Evolutionary conservation across 306 rosid species (phyloP).

Genomic region (Cyamopsis tetragonoloba): DNA sequence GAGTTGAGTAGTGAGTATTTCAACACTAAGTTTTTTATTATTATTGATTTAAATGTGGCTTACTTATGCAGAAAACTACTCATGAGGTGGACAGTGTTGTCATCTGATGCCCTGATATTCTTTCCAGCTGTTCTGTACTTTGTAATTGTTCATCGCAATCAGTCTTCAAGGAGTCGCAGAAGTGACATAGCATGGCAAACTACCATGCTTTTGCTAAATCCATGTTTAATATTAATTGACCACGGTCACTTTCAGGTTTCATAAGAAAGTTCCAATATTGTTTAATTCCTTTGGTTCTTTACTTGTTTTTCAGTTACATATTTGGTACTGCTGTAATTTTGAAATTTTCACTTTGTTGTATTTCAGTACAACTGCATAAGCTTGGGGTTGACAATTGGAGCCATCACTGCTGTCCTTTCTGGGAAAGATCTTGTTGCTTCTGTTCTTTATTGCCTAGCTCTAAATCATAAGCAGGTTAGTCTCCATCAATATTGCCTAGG

Average conservation of each 20-base stretch:
- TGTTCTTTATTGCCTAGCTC: constrained; percentile 65
- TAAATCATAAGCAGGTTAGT: constrained; percentile 81
- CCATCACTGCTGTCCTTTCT: constrained; percentile 66
- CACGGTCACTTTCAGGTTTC: constrained; percentile 92
- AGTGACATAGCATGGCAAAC: constrained; percentile 67
- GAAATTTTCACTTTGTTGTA: constrained; percentile 13
- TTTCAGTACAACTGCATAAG: constrained; percentile 85
- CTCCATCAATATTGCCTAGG: not conserved
- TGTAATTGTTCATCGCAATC: constrained; percentile 41
- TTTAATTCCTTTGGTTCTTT: not conserved
- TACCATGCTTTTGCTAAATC: constrained; percentile 58
- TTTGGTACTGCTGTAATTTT: not conserved
- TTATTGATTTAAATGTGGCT: not conserved
- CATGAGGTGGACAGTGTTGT: constrained; percentile 94
- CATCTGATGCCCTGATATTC: constrained; percentile 79
- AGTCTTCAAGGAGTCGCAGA: constrained; percentile 36
- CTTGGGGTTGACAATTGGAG: constrained; percentile 79
- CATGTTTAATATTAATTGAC: constrained; percentile 75
- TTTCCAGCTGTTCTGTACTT: constrained; percentile 80
- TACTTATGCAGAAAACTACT: constrained; percentile 72
- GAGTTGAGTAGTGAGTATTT: not conserved
- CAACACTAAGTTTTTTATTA: not conserved
- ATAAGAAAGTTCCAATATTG: not conserved
- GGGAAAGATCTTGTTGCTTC: constrained; percentile 61
- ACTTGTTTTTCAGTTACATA: not conserved